These are phyloP conservation scores for Xylariaceae sp. DNA, from an alignment of 2,329 filamentous ascomycete species.

Conservation along the genomic window DNA sequence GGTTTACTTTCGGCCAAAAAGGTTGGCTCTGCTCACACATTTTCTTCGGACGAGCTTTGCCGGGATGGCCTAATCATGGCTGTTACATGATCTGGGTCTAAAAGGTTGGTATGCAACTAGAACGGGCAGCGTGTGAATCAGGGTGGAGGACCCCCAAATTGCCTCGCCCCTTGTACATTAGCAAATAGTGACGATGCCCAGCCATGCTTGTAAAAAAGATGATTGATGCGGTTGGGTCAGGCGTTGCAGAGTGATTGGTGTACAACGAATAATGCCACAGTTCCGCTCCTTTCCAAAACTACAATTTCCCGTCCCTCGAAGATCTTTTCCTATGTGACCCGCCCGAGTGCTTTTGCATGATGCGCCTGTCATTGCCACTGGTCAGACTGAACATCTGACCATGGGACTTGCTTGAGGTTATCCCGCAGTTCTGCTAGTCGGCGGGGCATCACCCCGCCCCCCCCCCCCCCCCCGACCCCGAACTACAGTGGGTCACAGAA, in stretches of 20 bases:
- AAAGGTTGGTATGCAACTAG: not conserved
- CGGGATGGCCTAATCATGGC: not conserved
- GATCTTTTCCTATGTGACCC: no score
- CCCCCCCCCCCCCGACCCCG: no score
- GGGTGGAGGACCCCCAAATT: conserved; percentile 4
- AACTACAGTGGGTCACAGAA: no score
- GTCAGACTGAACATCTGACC: no score
- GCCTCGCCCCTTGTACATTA: conserved; percentile 15
- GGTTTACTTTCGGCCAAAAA: not conserved
- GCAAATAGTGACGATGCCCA: conserved; percentile 4
- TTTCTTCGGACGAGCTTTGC: not conserved
- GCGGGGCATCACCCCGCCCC: no score
- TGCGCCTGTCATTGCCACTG: no score
- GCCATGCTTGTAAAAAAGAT: conserved; percentile 9
- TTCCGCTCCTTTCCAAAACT: conserved; percentile 6
- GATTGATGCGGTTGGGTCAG: not conserved
- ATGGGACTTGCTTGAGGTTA: no score
- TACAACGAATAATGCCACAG: conserved; percentile 6
- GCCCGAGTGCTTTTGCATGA: no score
- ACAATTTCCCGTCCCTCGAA: no score
- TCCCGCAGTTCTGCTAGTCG: no score
- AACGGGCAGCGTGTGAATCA: conserved; percentile 2
- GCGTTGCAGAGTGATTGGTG: not conserved
- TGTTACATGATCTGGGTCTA: not conserved
- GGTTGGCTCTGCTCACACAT: conserved; percentile 4